These are phyloP conservation scores for Diaporthe longicolla DNA, from an alignment of 2,329 filamentous ascomycete species.

Conservation along the genomic window DNA sequence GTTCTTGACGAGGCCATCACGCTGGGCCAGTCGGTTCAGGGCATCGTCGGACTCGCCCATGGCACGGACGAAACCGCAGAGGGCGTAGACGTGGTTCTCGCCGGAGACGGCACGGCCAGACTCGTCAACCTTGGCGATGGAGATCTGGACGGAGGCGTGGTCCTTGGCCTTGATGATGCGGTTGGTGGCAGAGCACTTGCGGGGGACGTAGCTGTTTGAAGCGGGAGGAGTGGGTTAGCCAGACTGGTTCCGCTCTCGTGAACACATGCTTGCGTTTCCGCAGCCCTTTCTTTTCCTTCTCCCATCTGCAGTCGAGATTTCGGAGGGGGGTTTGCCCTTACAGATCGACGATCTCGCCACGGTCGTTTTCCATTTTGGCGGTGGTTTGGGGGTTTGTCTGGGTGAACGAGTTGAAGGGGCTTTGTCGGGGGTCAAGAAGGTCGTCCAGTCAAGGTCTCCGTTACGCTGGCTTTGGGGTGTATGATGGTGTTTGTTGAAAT, in stretches of 20 bases:
- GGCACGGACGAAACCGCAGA: conserved; percentile 96
- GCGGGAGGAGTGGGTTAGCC: conserved; percentile 48
- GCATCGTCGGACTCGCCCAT: conserved; percentile 99
- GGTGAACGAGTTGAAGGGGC: conserved; percentile 49
- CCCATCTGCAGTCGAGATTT: conserved; percentile 20
- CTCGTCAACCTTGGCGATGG: conserved; percentile 98
- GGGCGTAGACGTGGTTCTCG: conserved; percentile 97
- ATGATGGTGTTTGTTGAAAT: conserved; percentile 39
- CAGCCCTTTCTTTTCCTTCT: conserved; percentile 24
- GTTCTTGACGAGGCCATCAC: conserved; percentile 95
- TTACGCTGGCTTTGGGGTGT: conserved; percentile 21
- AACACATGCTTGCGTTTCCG: conserved; percentile 6
- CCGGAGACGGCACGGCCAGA: conserved; percentile 93
- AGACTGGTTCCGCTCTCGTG: neutral
- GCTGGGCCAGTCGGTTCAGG: conserved; percentile 94
- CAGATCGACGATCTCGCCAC: conserved; percentile 98
- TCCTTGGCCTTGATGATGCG: conserved; percentile 99
- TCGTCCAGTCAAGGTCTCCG: conserved; percentile 47
- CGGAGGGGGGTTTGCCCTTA: conserved; percentile 65
- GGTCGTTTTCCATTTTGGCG: conserved; percentile 98
- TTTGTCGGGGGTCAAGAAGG: conserved; percentile 50
- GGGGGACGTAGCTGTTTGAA: conserved; percentile 86
- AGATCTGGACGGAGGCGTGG: conserved; percentile 98
- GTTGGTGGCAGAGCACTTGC: conserved; percentile 99
- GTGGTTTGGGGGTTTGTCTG: conserved; percentile 53